Conservation (phyloP, 345 rosid species). For the Moringa oleifera region DNA sequence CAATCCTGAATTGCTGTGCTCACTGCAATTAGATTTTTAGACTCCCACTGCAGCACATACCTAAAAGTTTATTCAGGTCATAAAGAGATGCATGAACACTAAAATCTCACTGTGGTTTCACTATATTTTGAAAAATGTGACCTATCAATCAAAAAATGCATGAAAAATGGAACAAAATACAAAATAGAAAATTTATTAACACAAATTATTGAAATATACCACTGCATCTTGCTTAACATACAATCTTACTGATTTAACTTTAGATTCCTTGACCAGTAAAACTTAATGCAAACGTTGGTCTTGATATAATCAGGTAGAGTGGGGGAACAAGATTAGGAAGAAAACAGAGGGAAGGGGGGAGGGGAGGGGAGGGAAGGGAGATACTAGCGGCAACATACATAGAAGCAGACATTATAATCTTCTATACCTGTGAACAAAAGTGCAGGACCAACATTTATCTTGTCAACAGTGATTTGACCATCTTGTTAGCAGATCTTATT, state of each 20-base stretch:
- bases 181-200: too few species aligned
- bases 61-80: slow-evolving; percentile 29
- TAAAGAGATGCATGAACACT: background rate
- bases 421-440: background rate
- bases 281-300: too few species aligned
- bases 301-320: too few species aligned
- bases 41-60: slow-evolving; percentile 92
- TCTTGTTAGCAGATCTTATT: background rate
- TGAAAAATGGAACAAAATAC: background rate
- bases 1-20: slow-evolving; percentile 98
- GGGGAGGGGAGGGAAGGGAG: too few species aligned
- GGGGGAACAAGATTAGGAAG: too few species aligned
- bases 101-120: too few species aligned
- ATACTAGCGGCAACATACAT: background rate
- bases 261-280: too few species aligned
- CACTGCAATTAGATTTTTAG: slow-evolving; percentile 78
- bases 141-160: slow-evolving; percentile 10
- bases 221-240: too few species aligned
- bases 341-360: too few species aligned
- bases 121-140: background rate
- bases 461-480: background rate
- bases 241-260: too few species aligned
- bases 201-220: too few species aligned
- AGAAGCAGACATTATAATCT: background rate
- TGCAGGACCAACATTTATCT: background rate